These are phyloP conservation scores for Calonectria pauciramosa DNA, from an alignment of 2,329 filamentous ascomycete species.

Conservation along the genomic window DNA sequence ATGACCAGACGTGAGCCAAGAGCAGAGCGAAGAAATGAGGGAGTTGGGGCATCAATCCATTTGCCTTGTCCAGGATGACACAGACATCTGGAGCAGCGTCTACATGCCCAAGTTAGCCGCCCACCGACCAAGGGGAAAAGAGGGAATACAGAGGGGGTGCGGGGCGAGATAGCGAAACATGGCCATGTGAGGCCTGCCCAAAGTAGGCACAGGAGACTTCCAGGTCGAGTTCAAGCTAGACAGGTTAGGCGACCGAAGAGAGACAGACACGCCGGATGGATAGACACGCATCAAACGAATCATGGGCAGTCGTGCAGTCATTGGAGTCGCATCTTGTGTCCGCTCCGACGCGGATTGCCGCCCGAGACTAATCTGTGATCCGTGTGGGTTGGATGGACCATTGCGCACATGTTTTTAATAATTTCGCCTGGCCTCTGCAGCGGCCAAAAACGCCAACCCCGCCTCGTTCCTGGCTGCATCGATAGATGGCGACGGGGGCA, in stretches of 20 bases:
- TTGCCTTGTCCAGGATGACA: neutral
- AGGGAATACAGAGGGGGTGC: constrained; percentile 1
- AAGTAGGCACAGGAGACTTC: neutral
- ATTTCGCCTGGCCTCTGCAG: constrained; percentile 1
- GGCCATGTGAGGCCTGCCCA: neutral
- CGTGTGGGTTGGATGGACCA: neutral
- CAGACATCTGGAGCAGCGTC: constrained; percentile 1
- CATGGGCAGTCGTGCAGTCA: neutral
- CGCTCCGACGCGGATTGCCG: constrained; percentile 9
- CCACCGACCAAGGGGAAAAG: neutral
- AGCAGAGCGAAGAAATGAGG: neutral
- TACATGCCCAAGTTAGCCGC: neutral
- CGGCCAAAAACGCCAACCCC: neutral
- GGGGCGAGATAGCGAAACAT: neutral
- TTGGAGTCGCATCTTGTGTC: neutral
- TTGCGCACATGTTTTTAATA: neutral
- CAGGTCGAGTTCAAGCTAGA: constrained; percentile 1
- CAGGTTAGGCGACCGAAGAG: neutral
- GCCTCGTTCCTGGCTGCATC: neutral
- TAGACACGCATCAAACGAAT: neutral
- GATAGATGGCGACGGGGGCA: neutral
- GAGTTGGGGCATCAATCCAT: neutral
- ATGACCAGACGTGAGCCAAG: neutral
- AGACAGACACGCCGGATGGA: neutral
- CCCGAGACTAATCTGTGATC: neutral